A percentile compares a stretch with the other conserved stretches of the same genome.
Conservation (phyloP, 306 rosid species). For the Cucurbita argyrosperma region DNA sequence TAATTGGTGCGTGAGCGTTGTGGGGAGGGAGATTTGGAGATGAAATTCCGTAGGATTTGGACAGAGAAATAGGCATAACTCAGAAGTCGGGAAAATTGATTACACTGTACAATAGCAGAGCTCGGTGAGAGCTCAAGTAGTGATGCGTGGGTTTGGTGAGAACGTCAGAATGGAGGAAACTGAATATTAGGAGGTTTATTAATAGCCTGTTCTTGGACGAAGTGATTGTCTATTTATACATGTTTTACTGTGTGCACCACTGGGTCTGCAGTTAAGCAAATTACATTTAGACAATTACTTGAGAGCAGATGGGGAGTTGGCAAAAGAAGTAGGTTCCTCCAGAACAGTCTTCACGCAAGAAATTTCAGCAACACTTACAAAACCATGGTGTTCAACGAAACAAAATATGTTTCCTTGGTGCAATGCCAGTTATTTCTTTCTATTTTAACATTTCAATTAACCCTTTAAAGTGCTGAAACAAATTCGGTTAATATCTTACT, state of each 20-base stretch:
- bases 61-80: not conserved
- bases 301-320: not conserved
- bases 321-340: not conserved
- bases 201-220: not conserved
- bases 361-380: not conserved
- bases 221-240: not conserved
- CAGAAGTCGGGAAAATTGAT: not conserved
- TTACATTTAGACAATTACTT: not conserved
- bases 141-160: not conserved
- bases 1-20: not conserved
- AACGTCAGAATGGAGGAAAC: not conserved
- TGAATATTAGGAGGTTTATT: not conserved
- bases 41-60: not conserved
- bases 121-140: not conserved
- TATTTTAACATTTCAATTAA: not conserved
- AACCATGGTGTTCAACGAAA: not conserved
- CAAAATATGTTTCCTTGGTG: not conserved
- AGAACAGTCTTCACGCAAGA: not conserved
- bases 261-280: not conserved
- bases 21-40: not conserved
- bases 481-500: conserved; percentile 1
- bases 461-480: not conserved
- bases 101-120: not conserved
- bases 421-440: not conserved
- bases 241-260: not conserved